Base-by-base conservation (phyloP, 225 moss, liverwort and hornwort genomes). In the Bryum argenteum region DNA sequence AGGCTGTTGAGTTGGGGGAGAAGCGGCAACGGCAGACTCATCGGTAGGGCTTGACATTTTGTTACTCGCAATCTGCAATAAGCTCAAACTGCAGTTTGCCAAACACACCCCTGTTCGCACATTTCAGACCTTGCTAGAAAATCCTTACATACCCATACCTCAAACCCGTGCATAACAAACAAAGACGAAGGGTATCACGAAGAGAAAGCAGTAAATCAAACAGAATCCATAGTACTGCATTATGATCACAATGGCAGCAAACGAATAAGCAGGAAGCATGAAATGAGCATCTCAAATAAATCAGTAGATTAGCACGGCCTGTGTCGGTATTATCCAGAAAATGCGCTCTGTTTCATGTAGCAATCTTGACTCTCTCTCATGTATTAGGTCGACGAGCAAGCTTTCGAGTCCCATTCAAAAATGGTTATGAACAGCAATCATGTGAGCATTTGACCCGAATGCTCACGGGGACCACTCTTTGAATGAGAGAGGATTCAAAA, bases 21-120 rank as follows among this genome's bases (percentile, higher is more conserved):
- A 47, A 47, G 47, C 0, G 17, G 8, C 13, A 1, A 7, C 0
- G 22, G 39, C 0, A 33, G 39, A 11, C 4, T 55, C 72, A 51
- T 19, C 22, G 40, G 41, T 54, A 54, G 69, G 60, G 12, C 65
- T 69, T 53, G 76, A 56, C 83, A 83, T 83, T 11, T 55, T 76
- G 65, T 39, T 41, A 33, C 33, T n/a, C 39, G 15, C 8, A 65
- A 38, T 19, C 3, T 54, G 33, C 33, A 33, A 33, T 6, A 5
- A 33, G 33, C 33, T 33, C 33, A 33, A 47, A 47, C 17, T 67
- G 37, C 26, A 48, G 52, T 17, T 55, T 63, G 20, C 47, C 47
- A 69, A 33, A 33, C 33, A 33, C 45, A 58, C 44, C 4, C 9
- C 0, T 16, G 43, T 39, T 14, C 0, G 0, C n/a, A 51, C 0